Percentiles rank a stretch among this genome's conserved stretches.
Conservation (phyloP, 202 grass and related monocot genomes). For the Schoenoplectus triqueter region DNA sequence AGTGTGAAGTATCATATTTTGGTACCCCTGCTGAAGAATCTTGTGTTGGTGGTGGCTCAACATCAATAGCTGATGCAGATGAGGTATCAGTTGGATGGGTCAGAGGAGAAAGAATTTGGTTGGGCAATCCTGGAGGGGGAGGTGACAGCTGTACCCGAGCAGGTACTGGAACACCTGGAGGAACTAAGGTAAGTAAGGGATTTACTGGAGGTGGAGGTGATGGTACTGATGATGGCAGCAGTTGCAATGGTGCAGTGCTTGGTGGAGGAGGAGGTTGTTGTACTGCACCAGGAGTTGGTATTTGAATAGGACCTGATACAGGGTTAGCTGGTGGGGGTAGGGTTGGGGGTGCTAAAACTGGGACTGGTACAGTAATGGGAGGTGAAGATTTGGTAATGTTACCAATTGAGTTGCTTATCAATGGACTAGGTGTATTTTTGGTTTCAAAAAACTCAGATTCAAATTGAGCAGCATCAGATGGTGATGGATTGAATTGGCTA, state of each 20-base stretch:
- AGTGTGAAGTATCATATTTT: neutral
- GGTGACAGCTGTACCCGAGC: conserved; percentile 21
- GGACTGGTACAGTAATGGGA: neutral
- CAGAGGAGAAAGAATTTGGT: conserved; percentile 16
- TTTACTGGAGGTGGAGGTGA: conserved; percentile 4
- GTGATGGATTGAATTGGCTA: neutral
- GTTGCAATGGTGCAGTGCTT: neutral
- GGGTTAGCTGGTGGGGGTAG: conserved; percentile 14
- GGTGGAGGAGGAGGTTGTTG: conserved; percentile 28
- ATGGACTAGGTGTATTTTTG: neutral
- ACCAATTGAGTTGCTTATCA: neutral
- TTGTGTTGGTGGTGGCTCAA: neutral
- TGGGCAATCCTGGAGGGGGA: neutral
- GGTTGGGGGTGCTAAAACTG: conserved; percentile 35
- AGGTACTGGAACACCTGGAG: neutral
- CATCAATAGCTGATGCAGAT: neutral
- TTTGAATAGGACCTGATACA: conserved; percentile 2
- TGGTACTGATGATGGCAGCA: conserved; percentile 16
- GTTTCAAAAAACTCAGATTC: neutral
- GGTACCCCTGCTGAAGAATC: conserved; percentile 16
- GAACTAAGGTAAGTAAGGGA: neutral
- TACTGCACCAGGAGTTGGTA: neutral
- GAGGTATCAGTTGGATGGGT: neutral
- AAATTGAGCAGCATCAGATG: neutral
- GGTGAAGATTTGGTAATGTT: conserved; percentile 15